A percentile compares a stretch with the other conserved stretches of the same genome.
Conservation (phyloP, 768 basidiomycete genomes). For the Lentinula edodes region DNA sequence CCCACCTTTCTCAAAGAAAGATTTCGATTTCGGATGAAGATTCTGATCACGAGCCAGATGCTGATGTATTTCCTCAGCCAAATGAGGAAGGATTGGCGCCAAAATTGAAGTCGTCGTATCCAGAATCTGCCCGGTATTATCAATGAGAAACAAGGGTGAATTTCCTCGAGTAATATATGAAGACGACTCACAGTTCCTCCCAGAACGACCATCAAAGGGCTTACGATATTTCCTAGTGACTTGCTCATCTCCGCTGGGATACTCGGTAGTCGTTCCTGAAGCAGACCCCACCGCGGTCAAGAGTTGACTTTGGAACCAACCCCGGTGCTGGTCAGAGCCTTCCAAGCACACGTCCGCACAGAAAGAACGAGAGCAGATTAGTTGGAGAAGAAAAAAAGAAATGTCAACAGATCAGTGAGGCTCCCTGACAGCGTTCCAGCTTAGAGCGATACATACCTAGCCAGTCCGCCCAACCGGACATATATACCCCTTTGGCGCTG, state of each 20-base stretch:
- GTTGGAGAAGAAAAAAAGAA: too few species aligned
- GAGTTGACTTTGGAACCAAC: constrained; percentile 97
- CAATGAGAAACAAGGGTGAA: not conserved
- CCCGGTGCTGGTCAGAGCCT: constrained; percentile 95
- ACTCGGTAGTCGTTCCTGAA: constrained; percentile 11
- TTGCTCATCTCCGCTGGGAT: constrained; percentile 81
- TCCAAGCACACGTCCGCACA: constrained; percentile 88
- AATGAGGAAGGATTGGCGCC: constrained; percentile 84
- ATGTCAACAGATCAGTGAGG: too few species aligned
- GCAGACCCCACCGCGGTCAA: constrained; percentile 69
- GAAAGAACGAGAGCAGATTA: too few species aligned
- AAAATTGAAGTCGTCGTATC: constrained; percentile 62
- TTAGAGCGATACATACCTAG: too few species aligned
- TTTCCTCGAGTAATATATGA: not conserved
- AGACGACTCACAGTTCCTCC: constrained; percentile 67
- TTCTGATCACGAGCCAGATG: constrained; percentile 17
- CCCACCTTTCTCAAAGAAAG: constrained; percentile 76
- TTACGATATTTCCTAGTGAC: constrained; percentile 86
- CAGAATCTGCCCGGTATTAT: constrained; percentile 43
- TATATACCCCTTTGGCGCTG: too few species aligned
- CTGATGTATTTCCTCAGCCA: constrained; percentile 83
- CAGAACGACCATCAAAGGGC: constrained; percentile 73
- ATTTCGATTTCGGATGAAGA: constrained; percentile 32
- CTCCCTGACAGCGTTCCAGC: too few species aligned
- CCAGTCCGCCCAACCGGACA: too few species aligned